Evolutionary conservation across 2,329 filamentous ascomycete genomes (phyloP).

Genomic region (Alternaria solani): DNA sequence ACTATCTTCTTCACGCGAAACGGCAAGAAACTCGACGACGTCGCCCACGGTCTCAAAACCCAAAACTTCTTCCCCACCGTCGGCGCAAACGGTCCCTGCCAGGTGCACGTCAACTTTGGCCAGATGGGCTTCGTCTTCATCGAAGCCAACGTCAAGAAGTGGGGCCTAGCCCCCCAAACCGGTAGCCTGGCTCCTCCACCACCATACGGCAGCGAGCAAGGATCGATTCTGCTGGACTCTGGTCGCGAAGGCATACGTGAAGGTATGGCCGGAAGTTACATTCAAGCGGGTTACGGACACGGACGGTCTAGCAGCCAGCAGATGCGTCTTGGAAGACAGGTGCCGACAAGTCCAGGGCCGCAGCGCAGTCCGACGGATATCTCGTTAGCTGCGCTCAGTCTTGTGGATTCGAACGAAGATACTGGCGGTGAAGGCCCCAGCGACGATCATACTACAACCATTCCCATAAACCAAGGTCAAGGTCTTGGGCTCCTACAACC

Average conservation of each 20-base stretch:
- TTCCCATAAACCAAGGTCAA: constrained; percentile 22
- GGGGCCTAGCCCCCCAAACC: constrained; percentile 95
- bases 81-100: constrained; percentile 92
- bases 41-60: constrained; percentile 88
- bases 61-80: constrained; percentile 98
- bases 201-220: constrained; percentile 95
- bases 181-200: constrained; percentile 94
- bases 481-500: constrained; percentile 47
- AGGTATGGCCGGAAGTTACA: constrained; percentile 59
- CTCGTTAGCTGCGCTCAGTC: constrained; percentile 85
- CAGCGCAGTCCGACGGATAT: constrained; percentile 94
- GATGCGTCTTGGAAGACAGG: constrained; percentile 71
- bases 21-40: constrained; percentile 95
- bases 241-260: constrained; percentile 66
- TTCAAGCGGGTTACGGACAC: constrained; percentile 64
- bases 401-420: constrained; percentile 71
- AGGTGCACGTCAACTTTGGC: constrained; percentile 95
- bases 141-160: constrained; percentile 99
- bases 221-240: constrained; percentile 91
- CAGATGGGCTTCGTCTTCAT: constrained; percentile 99
- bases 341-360: constrained; percentile 85
- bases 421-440: constrained; percentile 76
- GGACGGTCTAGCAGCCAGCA: constrained; percentile 79
- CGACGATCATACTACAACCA: constrained; percentile 35
- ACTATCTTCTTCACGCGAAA: constrained; percentile 98